Evolutionary conservation across 1,284 basidiomycete genomes (phyloP).

Genomic region (Sanghuangporus sanghuang): DNA sequence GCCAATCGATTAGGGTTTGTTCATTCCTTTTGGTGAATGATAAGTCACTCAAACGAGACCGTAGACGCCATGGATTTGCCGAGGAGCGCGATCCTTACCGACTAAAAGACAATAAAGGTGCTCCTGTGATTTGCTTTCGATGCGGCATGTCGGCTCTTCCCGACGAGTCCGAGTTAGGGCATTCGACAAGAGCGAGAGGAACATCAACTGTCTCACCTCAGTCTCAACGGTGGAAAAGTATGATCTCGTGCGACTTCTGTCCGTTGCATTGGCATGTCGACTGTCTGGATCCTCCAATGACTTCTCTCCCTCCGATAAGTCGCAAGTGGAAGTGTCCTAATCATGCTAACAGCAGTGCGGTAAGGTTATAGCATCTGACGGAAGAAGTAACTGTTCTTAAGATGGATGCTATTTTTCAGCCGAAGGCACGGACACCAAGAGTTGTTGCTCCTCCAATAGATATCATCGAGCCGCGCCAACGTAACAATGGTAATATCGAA

Average conservation of each 20-base stretch:
- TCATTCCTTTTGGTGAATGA: conserved; percentile 18
- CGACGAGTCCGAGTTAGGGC: conserved; percentile 41
- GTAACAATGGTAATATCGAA: conserved; percentile 92
- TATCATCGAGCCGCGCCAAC: conserved; percentile 61
- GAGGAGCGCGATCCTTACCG: conserved; percentile 92
- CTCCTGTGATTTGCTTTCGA: conserved; percentile 81
- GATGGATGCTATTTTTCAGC: conserved; percentile 36
- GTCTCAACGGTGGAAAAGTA: conserved; percentile 58
- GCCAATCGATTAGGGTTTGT: conserved; percentile 75
- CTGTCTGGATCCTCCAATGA: conserved; percentile 88
- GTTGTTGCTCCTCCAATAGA: conserved; percentile 63
- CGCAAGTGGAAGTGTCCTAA: conserved; percentile 99
- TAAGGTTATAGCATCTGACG: conserved; percentile 31
- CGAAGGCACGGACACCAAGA: conserved; percentile 73
- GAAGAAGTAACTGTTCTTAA: not conserved
- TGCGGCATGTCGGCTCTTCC: conserved; percentile 81
- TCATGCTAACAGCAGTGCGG: conserved; percentile 79
- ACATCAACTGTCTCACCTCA: conserved; percentile 25
- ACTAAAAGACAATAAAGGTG: conserved; percentile 80
- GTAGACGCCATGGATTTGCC: conserved; percentile 82
- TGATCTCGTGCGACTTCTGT: conserved; percentile 96
- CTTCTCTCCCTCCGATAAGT: conserved; percentile 78
- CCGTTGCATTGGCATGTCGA: conserved; percentile 95
- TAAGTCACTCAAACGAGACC: conserved; percentile 2
- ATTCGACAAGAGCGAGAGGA: conserved; percentile 48